Base-by-base conservation (phyloP, 306 rosid genomes). In the Senna siamea region DNA sequence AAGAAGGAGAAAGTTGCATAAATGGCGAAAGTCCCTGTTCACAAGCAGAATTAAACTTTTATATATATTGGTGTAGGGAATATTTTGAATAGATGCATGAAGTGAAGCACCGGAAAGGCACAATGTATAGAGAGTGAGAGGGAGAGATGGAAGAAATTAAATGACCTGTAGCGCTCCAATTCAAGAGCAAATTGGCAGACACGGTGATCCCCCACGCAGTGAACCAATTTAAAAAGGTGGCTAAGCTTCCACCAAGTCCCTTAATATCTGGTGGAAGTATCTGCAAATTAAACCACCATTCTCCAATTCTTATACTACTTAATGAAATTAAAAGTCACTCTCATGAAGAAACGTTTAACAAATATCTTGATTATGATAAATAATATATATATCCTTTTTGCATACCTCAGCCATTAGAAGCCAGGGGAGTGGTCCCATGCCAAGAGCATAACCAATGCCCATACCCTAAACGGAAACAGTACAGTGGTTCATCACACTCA, bases 401-500 rank as follows among this genome's bases (percentile, higher is more conserved):
- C 56, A 70, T 82, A 89, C 95, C 95, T 91, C 95, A 38, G 95
- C 82, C 97, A 89, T 91, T 73, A 91, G 86, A 70, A 89, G 26
- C 97, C 97, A 91, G 10, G 93, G 93, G 53, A 89, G 74, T 32
- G 97, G 87, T 70, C 96, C 97, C 47, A 86, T 61, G 50, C 97
- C 93, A 1, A 91, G 79, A 63, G 91, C 74, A 79, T 71, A 91
- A 17, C 84, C 83, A 69, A 86, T 65, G 37, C 82, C 78, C 88
- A 89, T 37, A 60, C 84, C 70, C 97, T 91, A 73, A 44, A 59
- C n/a, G 56, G 12, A 63, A 58, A 78, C 46, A 43, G 9, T 51
- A 78, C 40, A 43, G 9, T 51, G 38, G 11, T 17, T 73, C 34
- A 76, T 52, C 6, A 59, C 13, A 38, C 9, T 20, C 23, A 10